A percentile compares a stretch with the other conserved stretches of the same genome.
These are phyloP conservation scores for Pyrenochaeta sp. DNA, from an alignment of 2,329 filamentous ascomycete genomes.

Conservation along the genomic window DNA sequence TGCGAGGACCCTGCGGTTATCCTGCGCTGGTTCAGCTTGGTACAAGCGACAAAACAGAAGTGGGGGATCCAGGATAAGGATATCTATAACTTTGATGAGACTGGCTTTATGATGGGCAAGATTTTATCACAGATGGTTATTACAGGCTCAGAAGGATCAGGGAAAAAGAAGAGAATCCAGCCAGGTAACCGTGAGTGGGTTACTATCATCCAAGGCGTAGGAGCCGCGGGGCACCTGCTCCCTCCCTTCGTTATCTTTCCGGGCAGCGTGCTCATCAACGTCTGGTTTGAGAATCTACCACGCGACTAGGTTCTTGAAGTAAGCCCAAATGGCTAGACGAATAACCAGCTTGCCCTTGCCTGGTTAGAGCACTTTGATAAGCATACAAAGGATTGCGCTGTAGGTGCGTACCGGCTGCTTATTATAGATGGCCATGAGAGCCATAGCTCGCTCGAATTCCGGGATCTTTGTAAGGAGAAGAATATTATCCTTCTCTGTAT, in stretches of 20 bases:
- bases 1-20: conserved; percentile 14
- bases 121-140: conserved; percentile 17
- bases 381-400: conserved; percentile 8
- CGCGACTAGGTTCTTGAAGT: conserved; percentile 35
- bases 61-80: conserved; percentile 18
- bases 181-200: conserved; percentile 15
- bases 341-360: conserved; percentile 30
- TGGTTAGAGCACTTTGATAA: conserved; percentile 18
- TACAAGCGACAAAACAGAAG: conserved; percentile 12
- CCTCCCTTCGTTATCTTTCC: conserved; percentile 15
- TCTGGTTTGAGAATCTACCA: conserved; percentile 21
- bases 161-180: conserved; percentile 7
- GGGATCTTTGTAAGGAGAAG: conserved; percentile 43
- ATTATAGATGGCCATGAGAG: conserved; percentile 19
- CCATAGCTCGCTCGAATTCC: conserved; percentile 45
- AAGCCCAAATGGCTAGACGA: conserved; percentile 45
- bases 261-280: conserved; percentile 3
- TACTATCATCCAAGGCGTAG: conserved; percentile 13
- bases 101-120: conserved; percentile 19
- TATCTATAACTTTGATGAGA: conserved; percentile 19
- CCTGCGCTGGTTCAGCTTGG: conserved; percentile 17
- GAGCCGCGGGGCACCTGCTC: conserved; percentile 7
- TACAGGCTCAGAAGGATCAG: conserved; percentile 9
- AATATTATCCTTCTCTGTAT: conserved; percentile 51
- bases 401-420: conserved; percentile 12